A percentile compares a stretch with the other conserved stretches of the same genome.
Evolutionary conservation across 495 filamentous ascomycete species (phyloP).

Genomic region (Talaromyces ruber): DNA sequence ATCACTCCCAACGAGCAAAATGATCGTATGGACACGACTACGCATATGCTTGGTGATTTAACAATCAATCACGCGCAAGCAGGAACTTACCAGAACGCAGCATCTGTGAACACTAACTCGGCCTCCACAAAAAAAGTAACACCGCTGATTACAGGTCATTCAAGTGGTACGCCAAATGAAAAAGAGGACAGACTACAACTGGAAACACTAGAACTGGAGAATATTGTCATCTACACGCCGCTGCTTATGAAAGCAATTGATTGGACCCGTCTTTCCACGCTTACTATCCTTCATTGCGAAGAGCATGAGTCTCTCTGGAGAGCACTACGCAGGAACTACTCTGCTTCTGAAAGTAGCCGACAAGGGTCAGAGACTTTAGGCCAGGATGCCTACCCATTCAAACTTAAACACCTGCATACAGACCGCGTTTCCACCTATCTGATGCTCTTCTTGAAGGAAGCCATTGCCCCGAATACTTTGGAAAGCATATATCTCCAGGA

Average conservation of each 20-base stretch:
- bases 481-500: conserved; percentile 85
- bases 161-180: not conserved
- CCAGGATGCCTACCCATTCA: conserved; percentile 54
- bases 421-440: conserved; percentile 70
- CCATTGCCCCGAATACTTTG: conserved; percentile 75
- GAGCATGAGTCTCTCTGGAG: conserved; percentile 78
- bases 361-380: conserved; percentile 6
- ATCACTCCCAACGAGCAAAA: not conserved
- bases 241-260: conserved; percentile 67
- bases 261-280: conserved; percentile 65
- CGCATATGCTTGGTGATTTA: not conserved
- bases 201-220: conserved; percentile 73
- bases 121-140: not conserved
- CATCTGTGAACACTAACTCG: not conserved
- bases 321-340: conserved; percentile 61
- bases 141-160: not conserved
- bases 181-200: conserved; percentile 47
- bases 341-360: conserved; percentile 34
- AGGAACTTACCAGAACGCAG: not conserved
- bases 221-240: conserved; percentile 63
- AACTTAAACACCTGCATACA: conserved; percentile 73
- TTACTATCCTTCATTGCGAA: conserved; percentile 76
- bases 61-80: not conserved
- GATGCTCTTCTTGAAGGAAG: conserved; percentile 77
- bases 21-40: not conserved